phyloP scores from a whole-genome alignment of 768 basidiomycete genomes.

The Lactarius akahatsu region DNA sequence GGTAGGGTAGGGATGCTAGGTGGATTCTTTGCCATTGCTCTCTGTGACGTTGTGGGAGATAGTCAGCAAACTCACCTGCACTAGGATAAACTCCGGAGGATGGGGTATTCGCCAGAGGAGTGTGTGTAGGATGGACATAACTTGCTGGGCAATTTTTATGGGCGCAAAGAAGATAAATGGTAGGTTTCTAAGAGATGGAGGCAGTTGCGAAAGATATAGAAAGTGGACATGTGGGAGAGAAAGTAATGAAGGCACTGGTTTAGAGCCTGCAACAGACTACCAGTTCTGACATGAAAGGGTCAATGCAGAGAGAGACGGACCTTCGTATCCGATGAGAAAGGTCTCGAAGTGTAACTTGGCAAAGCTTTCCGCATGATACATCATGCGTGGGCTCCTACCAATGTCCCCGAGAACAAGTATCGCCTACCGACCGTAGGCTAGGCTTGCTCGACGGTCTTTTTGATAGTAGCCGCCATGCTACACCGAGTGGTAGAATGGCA shows the following conservation, averaged over 20 bases:
- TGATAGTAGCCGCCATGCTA: conserved; percentile 16
- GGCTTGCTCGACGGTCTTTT: conserved; percentile 25
- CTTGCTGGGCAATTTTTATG: conserved; percentile 74
- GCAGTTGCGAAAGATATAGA: conserved; percentile 65
- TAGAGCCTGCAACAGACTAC: conserved; percentile 56
- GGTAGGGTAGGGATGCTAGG: conserved; percentile 93
- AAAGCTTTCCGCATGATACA: conserved; percentile 97
- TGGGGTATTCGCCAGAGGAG: conserved; percentile 59
- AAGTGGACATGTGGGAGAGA: conserved; percentile 63
- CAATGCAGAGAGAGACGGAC: conserved; percentile 42
- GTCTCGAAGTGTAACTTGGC: conserved; percentile 76
- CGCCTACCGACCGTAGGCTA: conserved; percentile 66
- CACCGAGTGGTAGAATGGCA: neutral
- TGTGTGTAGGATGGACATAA: conserved; percentile 56
- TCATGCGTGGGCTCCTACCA: conserved; percentile 95
- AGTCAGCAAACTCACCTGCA: conserved; percentile 62
- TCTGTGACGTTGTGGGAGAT: neutral
- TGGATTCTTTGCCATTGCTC: conserved; percentile 66
- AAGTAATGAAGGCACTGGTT: conserved; percentile 70
- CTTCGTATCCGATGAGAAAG: conserved; percentile 81
- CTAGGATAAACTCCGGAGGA: conserved; percentile 82
- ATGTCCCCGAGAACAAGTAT: conserved; percentile 95
- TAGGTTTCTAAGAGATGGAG: conserved; percentile 47
- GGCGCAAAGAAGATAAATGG: conserved; percentile 78
- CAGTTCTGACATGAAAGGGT: neutral